A percentile compares a stretch with the other conserved stretches of the same genome.
Conservation (phyloP, 257 asterid genomes). For the Penstemon barbatus region DNA sequence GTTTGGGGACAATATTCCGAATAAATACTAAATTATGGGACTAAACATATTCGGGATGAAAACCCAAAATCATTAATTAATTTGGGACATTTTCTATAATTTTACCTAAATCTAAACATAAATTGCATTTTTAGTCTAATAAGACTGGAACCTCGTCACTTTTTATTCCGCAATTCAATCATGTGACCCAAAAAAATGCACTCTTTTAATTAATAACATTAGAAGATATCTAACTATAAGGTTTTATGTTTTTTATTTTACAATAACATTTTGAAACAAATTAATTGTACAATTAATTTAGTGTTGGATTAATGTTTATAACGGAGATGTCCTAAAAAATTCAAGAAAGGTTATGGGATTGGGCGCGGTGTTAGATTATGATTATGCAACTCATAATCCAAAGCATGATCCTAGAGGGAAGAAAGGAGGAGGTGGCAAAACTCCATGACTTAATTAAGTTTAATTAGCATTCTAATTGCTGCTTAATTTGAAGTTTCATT, state of each 20-base stretch:
- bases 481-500: neutral
- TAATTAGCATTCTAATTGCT: conserved; percentile 10
- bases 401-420: conserved; percentile 74
- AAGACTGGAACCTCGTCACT: conserved; percentile 27
- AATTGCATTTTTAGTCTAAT: too few species aligned
- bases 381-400: conserved; percentile 58
- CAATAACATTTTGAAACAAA: neutral
- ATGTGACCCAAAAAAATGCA: too few species aligned
- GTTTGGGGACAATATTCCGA: too few species aligned
- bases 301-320: neutral
- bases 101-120: neutral
- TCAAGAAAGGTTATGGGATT: conserved; percentile 51
- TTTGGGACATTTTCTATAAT: too few species aligned
- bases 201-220: too few species aligned
- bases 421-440: conserved; percentile 46
- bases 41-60: too few species aligned
- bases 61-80: too few species aligned
- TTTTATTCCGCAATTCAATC: too few species aligned
- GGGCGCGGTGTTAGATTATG: conserved; percentile 52
- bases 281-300: neutral
- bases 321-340: conserved; percentile 14
- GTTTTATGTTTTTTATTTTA: too few species aligned
- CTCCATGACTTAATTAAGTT: conserved; percentile 33
- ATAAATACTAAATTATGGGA: too few species aligned
- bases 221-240: too few species aligned